A percentile compares a stretch with the other conserved stretches of the same genome.
Conservation (phyloP, 345 rosid species). For the Arabidopsis arenosa region DNA sequence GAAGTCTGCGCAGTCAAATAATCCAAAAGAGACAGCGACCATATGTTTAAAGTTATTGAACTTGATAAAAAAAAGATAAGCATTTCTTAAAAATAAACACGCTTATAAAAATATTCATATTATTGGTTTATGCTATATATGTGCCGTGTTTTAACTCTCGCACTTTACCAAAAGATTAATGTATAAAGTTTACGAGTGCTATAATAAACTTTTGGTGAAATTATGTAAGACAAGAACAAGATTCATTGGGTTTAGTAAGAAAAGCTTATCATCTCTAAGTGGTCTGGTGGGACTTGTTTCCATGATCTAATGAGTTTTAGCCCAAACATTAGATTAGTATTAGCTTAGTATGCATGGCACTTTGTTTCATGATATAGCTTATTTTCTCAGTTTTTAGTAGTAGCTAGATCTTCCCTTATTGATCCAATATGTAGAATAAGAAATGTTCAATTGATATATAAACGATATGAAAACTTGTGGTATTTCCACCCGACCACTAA, state of each 20-base stretch:
- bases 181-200: not conserved
- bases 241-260: not conserved
- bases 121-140: not conserved
- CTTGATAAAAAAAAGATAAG: not conserved
- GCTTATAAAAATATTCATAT: not conserved
- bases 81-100: no score
- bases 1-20: constrained; percentile 11
- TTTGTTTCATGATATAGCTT: not conserved
- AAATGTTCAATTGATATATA: no score
- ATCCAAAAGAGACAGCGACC: constrained; percentile 32
- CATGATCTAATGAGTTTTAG: not conserved
- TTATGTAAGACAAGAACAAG: not conserved
- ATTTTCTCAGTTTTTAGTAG: not conserved
- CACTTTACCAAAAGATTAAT: not conserved
- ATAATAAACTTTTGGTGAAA: not conserved
- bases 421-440: no score
- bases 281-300: not conserved
- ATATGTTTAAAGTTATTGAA: not conserved
- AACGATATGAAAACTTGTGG: no score
- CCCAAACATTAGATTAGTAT: no score
- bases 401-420: not conserved
- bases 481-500: no score
- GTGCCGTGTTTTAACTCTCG: not conserved
- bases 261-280: not conserved
- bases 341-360: not conserved